Evolutionary conservation across 2,329 filamentous ascomycete species (phyloP).

Genomic region (Cryphonectria parasitica): DNA sequence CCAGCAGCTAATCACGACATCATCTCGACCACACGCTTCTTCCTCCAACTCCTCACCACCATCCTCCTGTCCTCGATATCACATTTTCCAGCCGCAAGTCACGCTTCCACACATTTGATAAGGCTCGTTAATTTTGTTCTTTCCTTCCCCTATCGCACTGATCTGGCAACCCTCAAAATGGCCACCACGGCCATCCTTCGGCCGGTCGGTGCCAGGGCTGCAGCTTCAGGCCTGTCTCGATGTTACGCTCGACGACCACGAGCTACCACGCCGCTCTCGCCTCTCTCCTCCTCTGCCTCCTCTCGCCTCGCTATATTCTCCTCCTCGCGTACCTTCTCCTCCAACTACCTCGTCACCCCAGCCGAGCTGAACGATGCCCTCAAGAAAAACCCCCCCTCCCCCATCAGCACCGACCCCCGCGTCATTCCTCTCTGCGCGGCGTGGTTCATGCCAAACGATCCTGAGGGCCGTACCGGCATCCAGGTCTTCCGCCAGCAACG

Average conservation of each 20-base stretch:
- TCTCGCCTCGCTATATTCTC: constrained; percentile 22
- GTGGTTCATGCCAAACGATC: constrained; percentile 95
- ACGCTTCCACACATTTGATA: neutral
- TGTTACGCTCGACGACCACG: constrained; percentile 37
- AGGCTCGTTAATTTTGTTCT: neutral
- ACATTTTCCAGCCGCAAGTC: neutral
- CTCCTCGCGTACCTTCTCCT: constrained; percentile 60
- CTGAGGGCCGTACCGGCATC: constrained; percentile 70
- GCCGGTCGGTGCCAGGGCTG: constrained; percentile 42
- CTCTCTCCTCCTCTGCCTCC: constrained; percentile 28
- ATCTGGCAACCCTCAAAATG: constrained; percentile 41
- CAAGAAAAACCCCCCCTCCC: constrained; percentile 77
- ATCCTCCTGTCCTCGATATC: neutral
- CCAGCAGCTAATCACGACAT: neutral
- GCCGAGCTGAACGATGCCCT: constrained; percentile 80
- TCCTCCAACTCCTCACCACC: neutral
- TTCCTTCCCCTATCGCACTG: neutral
- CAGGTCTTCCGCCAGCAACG: constrained; percentile 80
- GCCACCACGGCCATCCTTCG: constrained; percentile 48
- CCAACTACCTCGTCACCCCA: constrained; percentile 85
- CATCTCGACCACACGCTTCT: neutral
- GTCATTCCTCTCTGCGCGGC: constrained; percentile 89
- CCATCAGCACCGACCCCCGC: constrained; percentile 79
- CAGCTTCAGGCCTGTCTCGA: constrained; percentile 25
- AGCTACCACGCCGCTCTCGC: neutral